Evolutionary conservation across 352 stramenopile genomes (phyloP), one percentile per base, ranked within the genome.

Genomic region (Phytophthora tubulina): DNA sequence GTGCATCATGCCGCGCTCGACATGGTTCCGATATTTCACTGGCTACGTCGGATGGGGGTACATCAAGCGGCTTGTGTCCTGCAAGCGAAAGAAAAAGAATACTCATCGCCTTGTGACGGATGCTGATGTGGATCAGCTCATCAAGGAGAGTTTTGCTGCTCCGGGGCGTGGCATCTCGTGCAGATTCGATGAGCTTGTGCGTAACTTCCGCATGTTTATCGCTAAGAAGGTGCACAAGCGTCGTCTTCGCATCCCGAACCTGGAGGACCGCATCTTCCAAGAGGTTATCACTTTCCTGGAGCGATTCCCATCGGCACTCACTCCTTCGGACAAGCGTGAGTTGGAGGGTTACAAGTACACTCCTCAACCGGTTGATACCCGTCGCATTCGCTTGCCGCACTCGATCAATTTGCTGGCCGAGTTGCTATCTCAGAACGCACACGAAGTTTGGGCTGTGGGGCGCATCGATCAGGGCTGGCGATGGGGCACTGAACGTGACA

Each of bases 121-220:
- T 63, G 74, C 72, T 2, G 87, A 93, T 46, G 82, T 94, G 15
- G 82, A 91, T 67, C 71, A 72, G 6, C 79, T 94, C 6, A 90
- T 94, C 55, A 76, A 63, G 15, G 80, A 89, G 56, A 84, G 84
- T 44, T 91, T 93, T 59, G 63, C 71, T 31, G 81, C 84, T 6
- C 78, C 82, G 5, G 87, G 81, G 14, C 83, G 87, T 31, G 87
- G 81, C n/a, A 91, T 90, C 7, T 92, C 82, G 17, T 94, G 87
- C 61, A 78, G 87, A 55, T 94, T 94, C 62, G 87, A 94, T 33
- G 87, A 94, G 46, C 78, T 94, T 30, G 85, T 94, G 42, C 82
- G 85, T 35, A 92, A 93, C 57, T 93, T 94, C 56, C 84, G 87
- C 64, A 89, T 94, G 75, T 89, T 94, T 45, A 90, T 94, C 50